Percentiles rank a stretch among this genome's conserved stretches.
phyloP scores from a whole-genome alignment of 2,329 filamentous ascomycete species.

The Colletotrichum sp. region DNA sequence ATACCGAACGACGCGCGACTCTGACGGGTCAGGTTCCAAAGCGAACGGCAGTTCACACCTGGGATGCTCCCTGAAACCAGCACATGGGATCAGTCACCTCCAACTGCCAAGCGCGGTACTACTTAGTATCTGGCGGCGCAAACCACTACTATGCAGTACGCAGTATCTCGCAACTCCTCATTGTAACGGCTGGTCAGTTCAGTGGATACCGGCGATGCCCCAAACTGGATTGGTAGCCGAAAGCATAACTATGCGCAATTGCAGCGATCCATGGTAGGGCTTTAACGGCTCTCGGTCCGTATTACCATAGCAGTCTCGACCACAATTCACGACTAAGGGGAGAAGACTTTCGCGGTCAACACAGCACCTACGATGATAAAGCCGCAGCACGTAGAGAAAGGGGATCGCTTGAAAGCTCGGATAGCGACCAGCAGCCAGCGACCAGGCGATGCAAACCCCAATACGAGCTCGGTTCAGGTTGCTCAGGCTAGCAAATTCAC shows the following conservation, averaged over 20 bases:
- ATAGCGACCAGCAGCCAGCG: background rate
- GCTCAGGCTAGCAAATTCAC: background rate
- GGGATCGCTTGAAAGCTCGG: background rate
- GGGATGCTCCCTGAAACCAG: background rate
- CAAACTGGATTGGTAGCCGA: background rate
- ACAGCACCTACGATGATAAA: background rate
- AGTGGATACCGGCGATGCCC: background rate
- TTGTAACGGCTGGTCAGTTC: background rate
- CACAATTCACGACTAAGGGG: background rate
- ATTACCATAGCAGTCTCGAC: background rate
- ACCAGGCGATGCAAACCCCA: background rate
- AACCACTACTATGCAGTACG: background rate
- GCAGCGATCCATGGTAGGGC: background rate
- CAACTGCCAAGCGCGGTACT: background rate
- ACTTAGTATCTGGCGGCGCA: background rate
- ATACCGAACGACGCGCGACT: background rate
- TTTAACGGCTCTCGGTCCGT: background rate
- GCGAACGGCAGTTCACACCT: background rate
- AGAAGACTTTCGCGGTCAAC: background rate
- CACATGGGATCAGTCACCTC: background rate
- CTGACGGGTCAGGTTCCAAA: background rate
- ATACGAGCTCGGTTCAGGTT: background rate
- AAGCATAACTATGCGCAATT: background rate
- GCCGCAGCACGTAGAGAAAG: background rate
- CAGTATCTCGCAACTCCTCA: background rate